These are phyloP conservation scores for Boletellus deceptivus DNA, from an alignment of 1,284 basidiomycete species.

Conservation along the genomic window DNA sequence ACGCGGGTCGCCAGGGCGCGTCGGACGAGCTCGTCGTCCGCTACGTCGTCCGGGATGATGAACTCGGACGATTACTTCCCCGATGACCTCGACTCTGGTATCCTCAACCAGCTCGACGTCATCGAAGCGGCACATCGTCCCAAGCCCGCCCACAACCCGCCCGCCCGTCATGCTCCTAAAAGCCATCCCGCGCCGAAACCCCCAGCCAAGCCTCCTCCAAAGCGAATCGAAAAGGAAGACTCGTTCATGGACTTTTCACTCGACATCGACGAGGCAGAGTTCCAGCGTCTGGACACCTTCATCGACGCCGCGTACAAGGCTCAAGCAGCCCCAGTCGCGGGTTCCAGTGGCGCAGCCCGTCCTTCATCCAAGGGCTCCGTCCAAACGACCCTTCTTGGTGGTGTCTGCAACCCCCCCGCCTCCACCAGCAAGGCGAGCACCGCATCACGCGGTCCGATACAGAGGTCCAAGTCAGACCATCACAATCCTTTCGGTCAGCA, in stretches of 20 bases:
- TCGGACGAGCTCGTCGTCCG: background rate
- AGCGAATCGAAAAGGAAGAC: slow-evolving; percentile 35
- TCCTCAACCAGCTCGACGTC: slow-evolving; percentile 55
- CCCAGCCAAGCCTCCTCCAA: slow-evolving; percentile 13
- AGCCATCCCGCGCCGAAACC: slow-evolving; percentile 5
- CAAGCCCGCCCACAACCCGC: slow-evolving; percentile 12
- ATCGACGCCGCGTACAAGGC: slow-evolving; percentile 45
- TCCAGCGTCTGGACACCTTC: slow-evolving; percentile 51
- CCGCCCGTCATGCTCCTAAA: slow-evolving; percentile 9
- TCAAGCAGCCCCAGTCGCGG: slow-evolving; percentile 36
- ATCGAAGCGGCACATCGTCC: slow-evolving; percentile 60
- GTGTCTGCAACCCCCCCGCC: slow-evolving; percentile 38
- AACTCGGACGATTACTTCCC: slow-evolving; percentile 61
- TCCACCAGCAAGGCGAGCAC: slow-evolving; percentile 32
- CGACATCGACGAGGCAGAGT: slow-evolving; percentile 53
- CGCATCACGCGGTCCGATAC: slow-evolving; percentile 33
- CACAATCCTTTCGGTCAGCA: slow-evolving; percentile 51
- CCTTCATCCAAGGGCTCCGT: slow-evolving; percentile 40
- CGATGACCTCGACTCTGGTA: slow-evolving; percentile 49
- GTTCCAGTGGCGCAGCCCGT: slow-evolving; percentile 40
- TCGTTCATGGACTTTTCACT: slow-evolving; percentile 57
- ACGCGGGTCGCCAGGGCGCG: background rate
- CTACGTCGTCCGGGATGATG: slow-evolving; percentile 46
- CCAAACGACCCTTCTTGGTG: slow-evolving; percentile 69
- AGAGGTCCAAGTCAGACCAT: slow-evolving; percentile 43